Conservation (phyloP, 1,139 yeast species). For the Sugiyamaella pinicola region DNA sequence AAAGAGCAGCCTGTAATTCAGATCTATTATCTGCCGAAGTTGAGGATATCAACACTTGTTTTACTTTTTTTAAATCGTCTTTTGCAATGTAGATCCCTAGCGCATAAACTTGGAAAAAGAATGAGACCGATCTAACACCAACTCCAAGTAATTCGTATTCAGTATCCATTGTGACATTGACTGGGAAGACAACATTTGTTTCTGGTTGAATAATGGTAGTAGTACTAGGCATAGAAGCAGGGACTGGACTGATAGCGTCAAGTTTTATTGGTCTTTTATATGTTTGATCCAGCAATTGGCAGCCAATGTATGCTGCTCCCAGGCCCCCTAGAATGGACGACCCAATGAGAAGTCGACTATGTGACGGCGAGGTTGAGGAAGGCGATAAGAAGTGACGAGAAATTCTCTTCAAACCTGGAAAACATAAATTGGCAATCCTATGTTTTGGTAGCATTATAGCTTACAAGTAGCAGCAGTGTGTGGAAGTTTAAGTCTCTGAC, state of each 20-base stretch:
- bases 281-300: slow-evolving; percentile 5
- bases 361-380: background rate
- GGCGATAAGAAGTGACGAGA: background rate
- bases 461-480: too few species aligned
- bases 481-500: too few species aligned
- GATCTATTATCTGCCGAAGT: slow-evolving; percentile 32
- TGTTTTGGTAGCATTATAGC: slow-evolving; percentile 5
- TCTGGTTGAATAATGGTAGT: slow-evolving; percentile 37
- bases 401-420: background rate
- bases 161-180: slow-evolving; percentile 30
- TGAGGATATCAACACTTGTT: slow-evolving; percentile 47
- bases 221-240: background rate
- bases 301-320: slow-evolving; percentile 2
- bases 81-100: slow-evolving; percentile 74
- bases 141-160: slow-evolving; percentile 64
- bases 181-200: slow-evolving; percentile 42
- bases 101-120: slow-evolving; percentile 83
- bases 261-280: slow-evolving; percentile 4
- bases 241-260: slow-evolving; percentile 3
- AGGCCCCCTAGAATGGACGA: background rate
- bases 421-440: background rate
- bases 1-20: slow-evolving; percentile 48
- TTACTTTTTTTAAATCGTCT: slow-evolving; percentile 54
- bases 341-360: background rate
- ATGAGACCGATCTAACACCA: slow-evolving; percentile 83